Percentiles rank a stretch among this genome's conserved stretches.
These are phyloP conservation scores for Thymus quinquecostatus DNA, from an alignment of 257 asterid genomes.

Conservation along the genomic window DNA sequence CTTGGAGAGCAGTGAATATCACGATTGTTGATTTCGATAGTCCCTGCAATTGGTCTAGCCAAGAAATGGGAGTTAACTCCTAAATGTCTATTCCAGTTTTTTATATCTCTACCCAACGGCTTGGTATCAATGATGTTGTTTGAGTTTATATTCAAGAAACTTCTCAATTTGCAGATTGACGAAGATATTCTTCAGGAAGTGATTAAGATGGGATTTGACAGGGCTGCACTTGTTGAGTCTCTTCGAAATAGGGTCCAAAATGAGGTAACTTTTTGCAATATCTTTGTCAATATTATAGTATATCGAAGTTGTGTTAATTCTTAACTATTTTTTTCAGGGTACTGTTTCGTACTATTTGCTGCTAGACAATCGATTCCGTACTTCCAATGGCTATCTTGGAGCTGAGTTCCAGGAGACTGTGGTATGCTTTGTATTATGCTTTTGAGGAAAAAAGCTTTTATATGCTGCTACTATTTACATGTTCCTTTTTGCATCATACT, in stretches of 20 bases:
- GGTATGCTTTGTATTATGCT: too few relatives aligned
- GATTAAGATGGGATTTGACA: conserved; percentile 79
- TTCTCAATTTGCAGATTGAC: conserved; percentile 61
- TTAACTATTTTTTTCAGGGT: conserved; percentile 56
- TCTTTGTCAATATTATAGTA: conserved; percentile 22
- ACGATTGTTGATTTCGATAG: conserved; percentile 1
- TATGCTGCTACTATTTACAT: too few relatives aligned
- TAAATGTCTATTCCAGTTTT: conserved; percentile 17
- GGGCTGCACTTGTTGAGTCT: conserved; percentile 69
- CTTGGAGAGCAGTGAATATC: conserved; percentile 12
- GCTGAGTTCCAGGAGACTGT: conserved; percentile 84
- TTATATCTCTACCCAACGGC: neutral
- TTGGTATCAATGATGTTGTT: conserved; percentile 11
- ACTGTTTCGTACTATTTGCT: conserved; percentile 87
- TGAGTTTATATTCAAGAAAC: conserved; percentile 15
- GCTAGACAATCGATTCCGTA: conserved; percentile 82
- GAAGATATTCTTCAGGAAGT: conserved; percentile 93
- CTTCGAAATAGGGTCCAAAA: conserved; percentile 80
- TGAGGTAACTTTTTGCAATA: conserved; percentile 55
- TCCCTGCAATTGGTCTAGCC: conserved; percentile 4
- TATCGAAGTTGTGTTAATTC: conserved; percentile 29
- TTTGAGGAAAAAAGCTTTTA: too few relatives aligned
- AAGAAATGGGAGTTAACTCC: neutral
- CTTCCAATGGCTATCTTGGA: conserved; percentile 83
- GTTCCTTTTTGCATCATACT: neutral